A percentile compares a stretch with the other conserved stretches of the same genome.
Evolutionary conservation across 1,139 yeast genomes (phyloP).

Genomic region (Yamadazyma membranifaciens): DNA sequence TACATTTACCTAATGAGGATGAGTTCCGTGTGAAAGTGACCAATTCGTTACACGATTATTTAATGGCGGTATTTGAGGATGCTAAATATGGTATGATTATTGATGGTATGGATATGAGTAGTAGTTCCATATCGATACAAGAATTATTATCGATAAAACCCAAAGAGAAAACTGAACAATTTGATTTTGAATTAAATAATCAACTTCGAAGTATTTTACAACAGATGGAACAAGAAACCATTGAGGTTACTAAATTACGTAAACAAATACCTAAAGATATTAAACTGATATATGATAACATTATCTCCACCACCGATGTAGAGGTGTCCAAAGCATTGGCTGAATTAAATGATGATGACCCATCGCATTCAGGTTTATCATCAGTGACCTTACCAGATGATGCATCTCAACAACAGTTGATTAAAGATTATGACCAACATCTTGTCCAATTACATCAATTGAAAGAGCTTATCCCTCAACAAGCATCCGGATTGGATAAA

Average conservation of each 20-base stretch:
- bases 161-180: constrained; percentile 54
- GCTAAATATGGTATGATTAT: constrained; percentile 50
- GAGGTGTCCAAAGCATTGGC: constrained; percentile 29
- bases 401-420: constrained; percentile 16
- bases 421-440: constrained; percentile 28
- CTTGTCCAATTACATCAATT: constrained; percentile 17
- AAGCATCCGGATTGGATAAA: constrained; percentile 30
- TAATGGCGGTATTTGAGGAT: constrained; percentile 51
- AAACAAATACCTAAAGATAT: constrained; percentile 49
- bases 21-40: constrained; percentile 47
- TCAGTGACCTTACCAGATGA: constrained; percentile 1
- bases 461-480: constrained; percentile 31
- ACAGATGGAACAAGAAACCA: constrained; percentile 58
- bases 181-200: constrained; percentile 57
- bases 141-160: constrained; percentile 34
- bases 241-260: constrained; percentile 50
- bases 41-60: constrained; percentile 39
- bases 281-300: constrained; percentile 23
- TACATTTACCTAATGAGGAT: constrained; percentile 52
- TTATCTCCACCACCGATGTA: constrained; percentile 30
- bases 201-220: constrained; percentile 50
- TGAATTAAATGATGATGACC: constrained; percentile 11
- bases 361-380: too few relatives aligned
- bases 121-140: constrained; percentile 13
- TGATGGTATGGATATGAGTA: constrained; percentile 40